Conservation (phyloP, 352 stramenopile species). For the Aphanomyces stellatus region DNA sequence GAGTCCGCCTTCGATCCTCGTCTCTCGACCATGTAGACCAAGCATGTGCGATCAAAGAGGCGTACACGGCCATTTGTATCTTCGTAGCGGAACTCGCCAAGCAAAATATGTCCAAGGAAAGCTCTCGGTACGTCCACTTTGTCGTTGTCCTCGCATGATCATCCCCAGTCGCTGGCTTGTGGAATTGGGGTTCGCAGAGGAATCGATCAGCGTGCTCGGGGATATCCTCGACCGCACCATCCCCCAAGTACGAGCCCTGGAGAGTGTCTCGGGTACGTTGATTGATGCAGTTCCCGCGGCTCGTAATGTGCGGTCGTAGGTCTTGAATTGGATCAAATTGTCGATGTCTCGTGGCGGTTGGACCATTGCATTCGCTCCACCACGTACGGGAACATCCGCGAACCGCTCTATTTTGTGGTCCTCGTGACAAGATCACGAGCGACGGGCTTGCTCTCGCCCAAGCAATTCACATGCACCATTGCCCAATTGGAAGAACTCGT, state of each 20-base stretch:
- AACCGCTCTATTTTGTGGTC: conserved; percentile 54
- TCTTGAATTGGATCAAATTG: conserved; percentile 65
- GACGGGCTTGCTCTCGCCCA: conserved; percentile 25
- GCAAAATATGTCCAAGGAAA: conserved; percentile 2
- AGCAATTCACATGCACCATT: conserved; percentile 56
- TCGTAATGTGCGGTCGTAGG: conserved; percentile 24
- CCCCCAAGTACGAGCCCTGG: neutral
- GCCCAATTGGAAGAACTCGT: conserved; percentile 59
- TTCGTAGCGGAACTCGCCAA: conserved; percentile 7
- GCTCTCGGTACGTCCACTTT: neutral
- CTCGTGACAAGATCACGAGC: conserved; percentile 45
- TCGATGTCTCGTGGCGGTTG: conserved; percentile 59
- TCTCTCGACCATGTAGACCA: neutral
- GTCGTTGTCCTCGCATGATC: neutral
- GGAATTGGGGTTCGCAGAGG: neutral
- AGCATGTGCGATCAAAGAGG: neutral
- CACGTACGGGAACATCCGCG: conserved; percentile 41
- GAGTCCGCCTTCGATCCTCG: neutral
- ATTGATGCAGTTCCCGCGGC: neutral
- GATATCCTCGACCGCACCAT: neutral
- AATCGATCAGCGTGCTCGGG: neutral
- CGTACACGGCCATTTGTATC: conserved; percentile 6
- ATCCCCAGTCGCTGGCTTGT: neutral
- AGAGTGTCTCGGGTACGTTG: neutral
- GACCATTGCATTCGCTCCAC: conserved; percentile 61